Base-by-base conservation (phyloP, 805 yeast genomes). In the Barnettozyma wickerhamii region DNA sequence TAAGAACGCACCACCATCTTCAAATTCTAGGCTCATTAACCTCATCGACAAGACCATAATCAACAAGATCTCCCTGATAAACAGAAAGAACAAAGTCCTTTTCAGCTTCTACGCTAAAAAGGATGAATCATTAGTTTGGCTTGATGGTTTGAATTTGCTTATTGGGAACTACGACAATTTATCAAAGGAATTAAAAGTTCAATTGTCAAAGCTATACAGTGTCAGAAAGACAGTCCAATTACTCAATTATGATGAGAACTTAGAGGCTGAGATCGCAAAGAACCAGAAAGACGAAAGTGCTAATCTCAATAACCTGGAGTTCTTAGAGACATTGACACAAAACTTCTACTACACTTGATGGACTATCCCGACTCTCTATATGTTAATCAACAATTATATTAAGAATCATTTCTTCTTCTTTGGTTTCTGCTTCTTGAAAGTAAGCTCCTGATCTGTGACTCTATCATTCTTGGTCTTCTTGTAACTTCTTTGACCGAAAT, bases 401-500 rank as follows among this genome's bases (percentile, higher is more conserved):
- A 10, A 19, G 18, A 10, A 32, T 19, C 23, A 35, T 35, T 15
- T 29, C 38, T 49, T 51, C 45, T 45, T 46, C 31, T 45, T 41
- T 15, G 49, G 38, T 36, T 48, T 53, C 42, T 52, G 55, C 38
- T 52, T 52, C 49, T 52, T 53, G 47, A 30, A 50, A 40, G 49
- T 35, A 47, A 69, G 63, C 40, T 70, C 65, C 53, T 74, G 79
- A 53, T 75, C 77, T 9, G 56, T 62, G 29, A 63, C 58, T 56
- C 96, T 77, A 60, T 86, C 95, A 35, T 56, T 65, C 61, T 80
- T 79, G 7, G 96, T 89, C 69, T 89, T 89, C 59, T 84, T 86
- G 60, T 87, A 88, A 27, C 74, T 63, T 65, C 90, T 75, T 19
- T 34, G 46, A 14, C 67, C 63, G 33, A 56, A 58, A 24, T 69